Base-by-base conservation (phyloP, 2,329 filamentous ascomycete genomes). In the Colletotrichum gloeosporioides region DNA sequence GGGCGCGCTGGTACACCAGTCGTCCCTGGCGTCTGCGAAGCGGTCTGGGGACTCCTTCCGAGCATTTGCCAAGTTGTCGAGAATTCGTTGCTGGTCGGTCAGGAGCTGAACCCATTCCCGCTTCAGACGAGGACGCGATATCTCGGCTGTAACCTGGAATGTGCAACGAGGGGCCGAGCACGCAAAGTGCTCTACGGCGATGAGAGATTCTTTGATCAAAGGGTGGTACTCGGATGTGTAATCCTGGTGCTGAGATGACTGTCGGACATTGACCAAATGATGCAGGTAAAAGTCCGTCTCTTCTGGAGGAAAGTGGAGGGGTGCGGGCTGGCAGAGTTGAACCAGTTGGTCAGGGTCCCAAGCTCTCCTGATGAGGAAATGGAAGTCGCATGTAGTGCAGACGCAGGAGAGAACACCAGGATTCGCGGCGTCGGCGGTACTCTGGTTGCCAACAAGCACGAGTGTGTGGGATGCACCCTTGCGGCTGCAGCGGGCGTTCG, bases 71-170 rank as follows among this genome's bases (percentile, higher is more conserved):
- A 90, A 80, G 36, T 87, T 86, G 31, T 82, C 77, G 18, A 79
- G 79, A 57, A 90, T 88, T 49, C 89, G 83, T 3, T 85, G 80
- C 22, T 86, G 82, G 77, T 92, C 89, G 6, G 82, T 81, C 16
- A 92, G 81, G 18, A 87, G 81, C 15, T 83, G 77, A 3, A 90
- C 82, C 84, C 87, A 88, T 71, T 82, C 81, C 5, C 79, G 79
- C 13, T 82, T 79, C 78, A 92, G 84, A 3, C 89, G 88, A 13
- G 89, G 89, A 68, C 85, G 80, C 8, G 87, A 89, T 8, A 92
- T 84, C 70, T 90, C 88, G 22, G 92, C 80, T 3, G 80, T 84
- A 49, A 91, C 70, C 27, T 82, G 78, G 55, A 88, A 85, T 2
- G 84, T 83, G 79, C 89, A 90, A 9, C 82, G 79, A 1, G 80